A percentile compares a stretch with the other conserved stretches of the same genome.
These are phyloP conservation scores for Aquilaria agallochum DNA, from an alignment of 441 rosid species.

Conservation along the genomic window DNA sequence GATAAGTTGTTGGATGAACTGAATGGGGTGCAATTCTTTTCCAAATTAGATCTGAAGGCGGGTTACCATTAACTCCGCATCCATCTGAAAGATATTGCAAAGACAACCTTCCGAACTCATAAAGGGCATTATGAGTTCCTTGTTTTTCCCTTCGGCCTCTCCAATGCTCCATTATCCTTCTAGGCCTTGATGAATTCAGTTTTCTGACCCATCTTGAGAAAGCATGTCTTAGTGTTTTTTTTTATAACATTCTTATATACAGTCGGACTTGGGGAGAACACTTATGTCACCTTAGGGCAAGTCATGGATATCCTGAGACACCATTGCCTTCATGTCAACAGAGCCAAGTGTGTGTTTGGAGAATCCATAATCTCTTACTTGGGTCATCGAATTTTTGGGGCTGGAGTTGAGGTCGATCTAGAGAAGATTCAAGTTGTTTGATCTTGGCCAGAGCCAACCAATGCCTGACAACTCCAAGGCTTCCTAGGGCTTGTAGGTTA, in stretches of 20 bases:
- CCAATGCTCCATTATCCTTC: neutral
- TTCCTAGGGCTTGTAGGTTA: neutral
- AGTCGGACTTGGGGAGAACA: neutral
- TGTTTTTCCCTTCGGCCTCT: neutral
- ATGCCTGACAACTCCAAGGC: neutral
- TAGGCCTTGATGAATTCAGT: neutral
- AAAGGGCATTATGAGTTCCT: too few species aligned
- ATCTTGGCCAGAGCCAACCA: neutral
- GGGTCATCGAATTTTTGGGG: neutral
- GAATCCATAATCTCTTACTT: neutral
- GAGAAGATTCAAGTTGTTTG: neutral
- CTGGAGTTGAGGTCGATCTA: neutral
- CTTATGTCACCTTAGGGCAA: neutral
- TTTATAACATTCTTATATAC: neutral
- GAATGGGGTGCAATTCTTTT: neutral
- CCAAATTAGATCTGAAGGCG: neutral
- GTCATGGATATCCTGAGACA: neutral
- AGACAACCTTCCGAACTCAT: too few species aligned
- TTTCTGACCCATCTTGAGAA: neutral
- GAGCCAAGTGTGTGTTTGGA: neutral
- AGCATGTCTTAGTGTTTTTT: neutral
- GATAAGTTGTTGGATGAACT: neutral
- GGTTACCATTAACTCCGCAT: neutral
- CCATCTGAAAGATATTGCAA: too few species aligned
- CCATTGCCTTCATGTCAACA: neutral